Base-by-base conservation (phyloP, 2,329 filamentous ascomycete species). In the Leptographium lundbergii region DNA sequence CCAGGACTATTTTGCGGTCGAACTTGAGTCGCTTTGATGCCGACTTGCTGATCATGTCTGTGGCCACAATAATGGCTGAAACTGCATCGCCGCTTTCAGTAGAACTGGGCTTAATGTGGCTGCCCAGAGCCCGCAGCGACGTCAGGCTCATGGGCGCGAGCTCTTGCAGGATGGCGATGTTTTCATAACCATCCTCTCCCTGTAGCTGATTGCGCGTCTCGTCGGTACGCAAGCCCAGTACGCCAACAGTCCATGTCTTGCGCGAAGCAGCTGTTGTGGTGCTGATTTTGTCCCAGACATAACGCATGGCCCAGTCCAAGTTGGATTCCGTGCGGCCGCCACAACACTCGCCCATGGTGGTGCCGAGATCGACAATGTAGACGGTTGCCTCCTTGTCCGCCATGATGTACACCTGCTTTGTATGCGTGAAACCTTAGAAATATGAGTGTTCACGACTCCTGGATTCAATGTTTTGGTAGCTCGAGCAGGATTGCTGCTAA, bases 261-360 rank as follows among this genome's bases (percentile, higher is more conserved):
- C 89, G 81, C 32, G 82, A 85, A 34, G 70, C 70, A 53, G 79
- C 72, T 71, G 90, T 86, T 4, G 85, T 89, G 9, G 81, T 82
- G 6, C 86, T 86, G 64, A 95, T 88, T 69, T 89, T 94, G 77
- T 97, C 92, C 91, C 92, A 99, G 56, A 97, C 81, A 73, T 96
- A 99, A 62, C 84, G 83, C 83, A 97, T 85, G 54, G 84, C 82
- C 84, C 87, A 99, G 61, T 96, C 89, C 22, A 99, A 81, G 69
- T 97, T 88, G 3, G 87, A 87, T 69, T 92, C 82, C 24, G 76
- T 69, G 64, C 94, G 84, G 29, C 87, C 89, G 73, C 82, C 79
- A 65, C 84, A 81, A 66, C 77, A 80, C 68, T 87, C 77, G 60
- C 79, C 86, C 88, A 95, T 96, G n/a, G 91, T 88, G 67, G 75